Percentiles rank a stretch among this genome's conserved stretches.
These are phyloP conservation scores for Plicaturopsis crispa DNA, from an alignment of 768 basidiomycete genomes.

Conservation along the genomic window DNA sequence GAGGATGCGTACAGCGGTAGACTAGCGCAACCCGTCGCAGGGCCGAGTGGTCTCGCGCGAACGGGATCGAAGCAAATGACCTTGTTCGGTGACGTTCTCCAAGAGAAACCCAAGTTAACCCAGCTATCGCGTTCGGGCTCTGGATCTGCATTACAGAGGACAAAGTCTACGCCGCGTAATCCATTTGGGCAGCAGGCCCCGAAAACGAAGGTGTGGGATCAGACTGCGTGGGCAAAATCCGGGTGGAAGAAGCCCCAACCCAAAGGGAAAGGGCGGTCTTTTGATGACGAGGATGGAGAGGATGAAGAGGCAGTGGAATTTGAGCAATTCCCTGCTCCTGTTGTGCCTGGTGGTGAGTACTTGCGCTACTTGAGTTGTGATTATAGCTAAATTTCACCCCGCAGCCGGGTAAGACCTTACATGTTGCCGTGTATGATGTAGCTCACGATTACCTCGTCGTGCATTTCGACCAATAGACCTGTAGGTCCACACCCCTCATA, in stretches of 20 bases:
- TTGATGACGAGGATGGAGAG: constrained; percentile 32
- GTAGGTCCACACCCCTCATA: no score
- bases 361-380: no score
- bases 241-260: constrained; percentile 51
- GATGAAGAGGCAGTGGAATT: constrained; percentile 59
- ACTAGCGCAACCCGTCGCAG: constrained; percentile 33
- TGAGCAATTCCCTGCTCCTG: constrained; percentile 81
- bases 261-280: constrained; percentile 47
- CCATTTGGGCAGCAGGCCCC: constrained; percentile 48
- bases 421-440: no score
- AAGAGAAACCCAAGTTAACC: constrained; percentile 20
- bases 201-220: constrained; percentile 86
- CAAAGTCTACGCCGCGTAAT: constrained; percentile 33
- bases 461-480: constrained; percentile 7
- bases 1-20: constrained; percentile 37
- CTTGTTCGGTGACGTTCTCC: constrained; percentile 53
- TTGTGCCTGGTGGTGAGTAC: constrained; percentile 57
- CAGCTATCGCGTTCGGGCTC: constrained; percentile 11
- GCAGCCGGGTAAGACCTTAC: no score
- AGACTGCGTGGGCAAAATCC: constrained; percentile 78
- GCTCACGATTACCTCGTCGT: constrained; percentile 3
- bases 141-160: constrained; percentile 27
- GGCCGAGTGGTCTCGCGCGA: constrained; percentile 18
- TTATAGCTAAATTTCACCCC: no score
- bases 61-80: constrained; percentile 46